Conservation (phyloP, 2,329 filamentous ascomycete species). For the Huntiella omanensis region DNA sequence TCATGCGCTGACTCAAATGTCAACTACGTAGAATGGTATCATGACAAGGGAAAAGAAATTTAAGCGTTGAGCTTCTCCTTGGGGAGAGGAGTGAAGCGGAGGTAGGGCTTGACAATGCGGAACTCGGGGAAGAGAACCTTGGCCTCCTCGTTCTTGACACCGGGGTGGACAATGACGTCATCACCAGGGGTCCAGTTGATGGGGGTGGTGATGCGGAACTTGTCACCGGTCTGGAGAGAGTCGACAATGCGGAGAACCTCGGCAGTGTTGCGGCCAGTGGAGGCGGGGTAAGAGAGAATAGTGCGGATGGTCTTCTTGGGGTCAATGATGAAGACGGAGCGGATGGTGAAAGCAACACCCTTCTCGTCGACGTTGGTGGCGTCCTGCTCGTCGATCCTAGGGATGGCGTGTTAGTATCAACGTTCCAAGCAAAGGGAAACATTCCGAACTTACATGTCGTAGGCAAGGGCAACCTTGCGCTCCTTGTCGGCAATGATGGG, state of each 20-base stretch:
- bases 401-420: background rate
- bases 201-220: conserved; percentile 71
- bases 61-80: conserved; percentile 28
- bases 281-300: conserved; percentile 83
- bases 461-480: conserved; percentile 55
- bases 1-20: background rate
- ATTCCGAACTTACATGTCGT: conserved; percentile 48
- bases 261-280: conserved; percentile 65
- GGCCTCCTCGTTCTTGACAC: conserved; percentile 67
- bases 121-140: conserved; percentile 71
- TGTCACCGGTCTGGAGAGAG: conserved; percentile 67
- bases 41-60: conserved; percentile 5
- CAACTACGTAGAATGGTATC: background rate
- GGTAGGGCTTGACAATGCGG: conserved; percentile 49
- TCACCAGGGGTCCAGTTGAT: conserved; percentile 82
- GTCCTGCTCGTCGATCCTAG: conserved; percentile 59
- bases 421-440: background rate
- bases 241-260: conserved; percentile 66
- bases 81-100: conserved; percentile 51
- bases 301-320: conserved; percentile 83
- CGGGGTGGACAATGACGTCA: conserved; percentile 80
- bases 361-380: conserved; percentile 63
- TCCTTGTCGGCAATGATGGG: conserved; percentile 68
- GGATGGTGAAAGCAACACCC: conserved; percentile 83
- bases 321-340: conserved; percentile 88